Conservation (phyloP, 2,329 filamentous ascomycete genomes). For the Sporothrix pseudoabietina region DNA sequence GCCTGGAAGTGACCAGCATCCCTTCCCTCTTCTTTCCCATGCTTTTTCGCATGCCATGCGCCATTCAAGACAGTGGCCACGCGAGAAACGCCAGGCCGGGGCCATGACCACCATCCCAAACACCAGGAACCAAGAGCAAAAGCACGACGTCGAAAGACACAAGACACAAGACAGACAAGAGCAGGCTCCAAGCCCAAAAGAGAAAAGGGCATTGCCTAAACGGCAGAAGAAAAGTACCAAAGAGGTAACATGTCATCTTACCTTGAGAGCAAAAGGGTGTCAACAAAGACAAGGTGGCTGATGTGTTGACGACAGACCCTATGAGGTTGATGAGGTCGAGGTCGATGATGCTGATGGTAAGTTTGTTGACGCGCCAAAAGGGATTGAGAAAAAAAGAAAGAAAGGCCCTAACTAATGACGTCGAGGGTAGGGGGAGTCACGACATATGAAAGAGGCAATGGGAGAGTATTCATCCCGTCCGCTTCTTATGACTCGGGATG, state of each 20-base stretch:
- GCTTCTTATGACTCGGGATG: not conserved
- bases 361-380: not conserved
- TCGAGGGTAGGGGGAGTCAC: not conserved
- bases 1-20: not conserved
- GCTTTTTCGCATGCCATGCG: not conserved
- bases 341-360: not conserved
- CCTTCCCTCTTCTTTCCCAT: not conserved
- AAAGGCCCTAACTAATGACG: not conserved
- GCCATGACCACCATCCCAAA: not conserved
- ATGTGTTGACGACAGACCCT: not conserved
- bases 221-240: not conserved
- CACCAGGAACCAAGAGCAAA: not conserved
- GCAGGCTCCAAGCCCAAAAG: not conserved
- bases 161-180: not conserved
- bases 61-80: constrained; percentile 10
- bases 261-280: not conserved
- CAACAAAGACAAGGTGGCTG: not conserved
- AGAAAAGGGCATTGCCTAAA: not conserved
- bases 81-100: constrained; percentile 20
- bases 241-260: not conserved
- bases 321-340: not conserved
- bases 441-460: not conserved
- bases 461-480: not conserved
- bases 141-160: constrained; percentile 1
- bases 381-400: not conserved